phyloP scores from a whole-genome alignment of 2,329 filamentous ascomycete genomes.

The Sporothrix sp. region DNA sequence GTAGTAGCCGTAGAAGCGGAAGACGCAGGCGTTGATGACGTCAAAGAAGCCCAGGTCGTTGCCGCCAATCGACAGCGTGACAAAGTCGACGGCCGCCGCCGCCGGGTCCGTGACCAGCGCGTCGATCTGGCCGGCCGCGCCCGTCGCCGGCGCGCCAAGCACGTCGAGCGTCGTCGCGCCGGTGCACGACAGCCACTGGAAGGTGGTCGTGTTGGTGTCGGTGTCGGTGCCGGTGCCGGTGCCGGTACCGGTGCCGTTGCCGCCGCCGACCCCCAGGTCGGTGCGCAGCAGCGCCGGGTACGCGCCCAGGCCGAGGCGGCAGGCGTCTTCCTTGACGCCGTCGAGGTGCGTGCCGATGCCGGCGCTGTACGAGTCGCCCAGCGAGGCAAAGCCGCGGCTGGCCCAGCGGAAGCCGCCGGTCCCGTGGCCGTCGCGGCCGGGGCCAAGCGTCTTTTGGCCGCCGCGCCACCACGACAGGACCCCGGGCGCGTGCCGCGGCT shows the following conservation, averaged over 20 bases:
- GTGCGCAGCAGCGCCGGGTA: slow-evolving; percentile 32
- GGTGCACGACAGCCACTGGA: slow-evolving; percentile 39
- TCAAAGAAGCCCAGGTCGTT: slow-evolving; percentile 42
- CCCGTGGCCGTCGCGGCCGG: slow-evolving; percentile 20
- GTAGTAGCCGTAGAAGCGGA: slow-evolving; percentile 40
- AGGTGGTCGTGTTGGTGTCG: slow-evolving; percentile 19
- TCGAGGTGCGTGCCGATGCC: slow-evolving; percentile 37
- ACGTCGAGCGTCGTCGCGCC: slow-evolving; percentile 34
- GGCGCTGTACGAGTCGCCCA: slow-evolving; percentile 37
- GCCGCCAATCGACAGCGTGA: slow-evolving; percentile 37
- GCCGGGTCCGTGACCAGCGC: slow-evolving; percentile 26
- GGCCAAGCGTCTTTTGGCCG: not conserved
- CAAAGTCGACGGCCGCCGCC: slow-evolving; percentile 28
- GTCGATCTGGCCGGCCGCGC: slow-evolving; percentile 31
- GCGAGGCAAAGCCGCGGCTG: slow-evolving; percentile 28
- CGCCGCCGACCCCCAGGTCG: slow-evolving; percentile 24
- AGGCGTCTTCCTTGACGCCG: slow-evolving; percentile 29
- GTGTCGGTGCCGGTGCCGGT: slow-evolving; percentile 12
- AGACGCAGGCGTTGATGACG: slow-evolving; percentile 41
- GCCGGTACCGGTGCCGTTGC: not conserved
- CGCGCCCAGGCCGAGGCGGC: slow-evolving; percentile 33
- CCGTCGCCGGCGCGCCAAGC: slow-evolving; percentile 18
- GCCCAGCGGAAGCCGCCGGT: slow-evolving; percentile 7
- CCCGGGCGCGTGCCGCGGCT: not conserved
- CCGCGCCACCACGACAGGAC: not conserved